A percentile compares a stretch with the other conserved stretches of the same genome.
Evolutionary conservation across 202 grass and related monocot species (phyloP).

Genomic region (Zoysia matrella): DNA sequence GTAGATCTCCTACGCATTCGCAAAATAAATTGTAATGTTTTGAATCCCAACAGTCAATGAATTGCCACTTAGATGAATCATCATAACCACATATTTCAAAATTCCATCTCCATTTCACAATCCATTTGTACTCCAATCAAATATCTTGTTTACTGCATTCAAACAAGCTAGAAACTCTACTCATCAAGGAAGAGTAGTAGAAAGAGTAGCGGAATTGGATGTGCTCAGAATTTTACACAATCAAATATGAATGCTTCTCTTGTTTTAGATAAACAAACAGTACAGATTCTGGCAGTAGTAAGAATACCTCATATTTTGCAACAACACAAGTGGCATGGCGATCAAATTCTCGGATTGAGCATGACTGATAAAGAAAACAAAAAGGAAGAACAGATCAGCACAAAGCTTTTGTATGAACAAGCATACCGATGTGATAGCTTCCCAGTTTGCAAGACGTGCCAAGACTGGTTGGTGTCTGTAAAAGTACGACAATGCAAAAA

Average conservation of each 20-base stretch:
- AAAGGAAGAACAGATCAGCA: slow-evolving; percentile 25
- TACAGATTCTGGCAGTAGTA: slow-evolving; percentile 23
- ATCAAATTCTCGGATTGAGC: slow-evolving; percentile 86
- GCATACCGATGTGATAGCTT: slow-evolving; percentile 74
- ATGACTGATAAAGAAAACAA: slow-evolving; percentile 59
- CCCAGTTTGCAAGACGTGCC: slow-evolving; percentile 91
- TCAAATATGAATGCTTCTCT: slow-evolving; percentile 19
- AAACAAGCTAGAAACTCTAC: background rate
- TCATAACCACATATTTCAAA: background rate
- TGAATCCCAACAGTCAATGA: background rate
- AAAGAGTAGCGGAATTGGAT: background rate
- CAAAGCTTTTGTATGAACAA: background rate
- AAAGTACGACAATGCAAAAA: slow-evolving; percentile 26
- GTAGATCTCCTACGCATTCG: too few relatives aligned
- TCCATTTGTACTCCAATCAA: slow-evolving; percentile 17
- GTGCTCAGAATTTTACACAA: background rate
- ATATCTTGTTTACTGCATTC: background rate
- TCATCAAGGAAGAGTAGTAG: background rate
- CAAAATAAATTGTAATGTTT: background rate
- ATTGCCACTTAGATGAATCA: background rate
- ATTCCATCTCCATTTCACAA: background rate
- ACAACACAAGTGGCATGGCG: slow-evolving; percentile 83
- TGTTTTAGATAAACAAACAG: background rate
- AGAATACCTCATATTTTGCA: slow-evolving; percentile 91
- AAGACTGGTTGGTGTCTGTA: slow-evolving; percentile 75